Base-by-base conservation (phyloP, 2,329 filamentous ascomycete genomes). In the Thelonectria discophora region DNA sequence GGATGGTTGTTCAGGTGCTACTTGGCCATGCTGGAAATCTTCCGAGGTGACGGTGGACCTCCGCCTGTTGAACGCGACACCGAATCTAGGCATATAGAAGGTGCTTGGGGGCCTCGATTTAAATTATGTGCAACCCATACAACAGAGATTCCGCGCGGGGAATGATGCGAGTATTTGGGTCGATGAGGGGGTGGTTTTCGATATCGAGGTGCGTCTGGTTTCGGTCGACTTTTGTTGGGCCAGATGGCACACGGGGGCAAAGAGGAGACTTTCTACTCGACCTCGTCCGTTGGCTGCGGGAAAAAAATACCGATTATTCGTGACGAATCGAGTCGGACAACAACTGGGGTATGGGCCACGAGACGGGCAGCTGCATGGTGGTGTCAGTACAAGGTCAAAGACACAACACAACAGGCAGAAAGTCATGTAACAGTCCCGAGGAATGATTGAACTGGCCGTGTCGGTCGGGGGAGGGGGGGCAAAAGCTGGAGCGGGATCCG, bases 51-150 rank as follows among this genome's bases (percentile, higher is more conserved):
- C 83, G 80, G 82, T 81, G 65, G 84, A 86, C 79, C 84, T 87
- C 81, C 86, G 85, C 83, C 83, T 80, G 72, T 78, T 81, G 65
- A 88, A 88, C 65, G 81, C 78, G 73, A 84, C 83, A 64, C 84
- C 83, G 76, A 88, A 88, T 78, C 83, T 86, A 85, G 84, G 84
- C 86, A 88, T 88, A 76, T 82, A 82, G 69, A 72, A 71, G 62
- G 61, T 63, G 60, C 65, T 60, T 66, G 34, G 60, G 34, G 50
- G 59, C 60, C 27, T 65, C 42, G 56, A 37, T 53, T 43, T 65
- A 65, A 59, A 70, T 71, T 71, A 72, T 59, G 58, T 60, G 55
- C 57, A 69, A 58, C 70, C 61, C 70, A 72, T 72, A 70, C 60
- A 71, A 61, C 51, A 62, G 40, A 58, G 39, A 62, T 49, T n/a